Evolutionary conservation across 371 early-diverging fungal species (phyloP).

Genomic region (Apophysomyces variabilis): DNA sequence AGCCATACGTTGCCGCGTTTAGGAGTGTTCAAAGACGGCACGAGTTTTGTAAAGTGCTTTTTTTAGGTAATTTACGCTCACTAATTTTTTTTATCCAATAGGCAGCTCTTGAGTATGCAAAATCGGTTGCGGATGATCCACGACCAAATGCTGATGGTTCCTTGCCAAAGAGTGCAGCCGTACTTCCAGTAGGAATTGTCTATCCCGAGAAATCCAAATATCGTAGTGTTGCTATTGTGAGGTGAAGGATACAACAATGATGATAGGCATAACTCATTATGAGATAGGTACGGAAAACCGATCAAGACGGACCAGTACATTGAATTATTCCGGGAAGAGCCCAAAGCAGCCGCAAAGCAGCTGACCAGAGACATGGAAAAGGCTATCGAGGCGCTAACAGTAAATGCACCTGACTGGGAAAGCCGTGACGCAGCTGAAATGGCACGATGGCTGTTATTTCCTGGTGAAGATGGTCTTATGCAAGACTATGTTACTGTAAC

Average conservation of each 20-base stretch:
- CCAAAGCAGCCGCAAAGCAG: constrained; percentile 53
- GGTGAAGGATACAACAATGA: constrained; percentile 32
- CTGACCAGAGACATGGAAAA: constrained; percentile 45
- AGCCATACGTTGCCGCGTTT: constrained; percentile 54
- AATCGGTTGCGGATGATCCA: constrained; percentile 32
- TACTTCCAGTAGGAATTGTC: constrained; percentile 60
- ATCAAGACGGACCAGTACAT: constrained; percentile 52
- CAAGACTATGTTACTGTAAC: constrained; percentile 57
- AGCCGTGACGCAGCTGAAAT: constrained; percentile 55
- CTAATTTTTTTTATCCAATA: constrained; percentile 10
- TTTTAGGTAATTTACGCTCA: background rate
- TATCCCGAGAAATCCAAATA: constrained; percentile 64
- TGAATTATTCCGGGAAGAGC: constrained; percentile 47
- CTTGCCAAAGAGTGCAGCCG: constrained; percentile 26
- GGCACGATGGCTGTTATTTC: constrained; percentile 55
- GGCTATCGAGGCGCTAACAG: constrained; percentile 45
- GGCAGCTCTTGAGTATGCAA: constrained; percentile 61
- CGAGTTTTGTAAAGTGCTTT: constrained; percentile 43
- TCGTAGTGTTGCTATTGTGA: constrained; percentile 55
- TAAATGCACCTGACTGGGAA: constrained; percentile 60
- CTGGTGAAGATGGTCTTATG: constrained; percentile 44
- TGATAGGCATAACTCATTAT: background rate
- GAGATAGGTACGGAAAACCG: constrained; percentile 55
- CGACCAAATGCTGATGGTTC: constrained; percentile 34
- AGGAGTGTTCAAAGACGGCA: constrained; percentile 52